phyloP scores from a whole-genome alignment of 83 land plant species.

The Picea abies region DNA sequence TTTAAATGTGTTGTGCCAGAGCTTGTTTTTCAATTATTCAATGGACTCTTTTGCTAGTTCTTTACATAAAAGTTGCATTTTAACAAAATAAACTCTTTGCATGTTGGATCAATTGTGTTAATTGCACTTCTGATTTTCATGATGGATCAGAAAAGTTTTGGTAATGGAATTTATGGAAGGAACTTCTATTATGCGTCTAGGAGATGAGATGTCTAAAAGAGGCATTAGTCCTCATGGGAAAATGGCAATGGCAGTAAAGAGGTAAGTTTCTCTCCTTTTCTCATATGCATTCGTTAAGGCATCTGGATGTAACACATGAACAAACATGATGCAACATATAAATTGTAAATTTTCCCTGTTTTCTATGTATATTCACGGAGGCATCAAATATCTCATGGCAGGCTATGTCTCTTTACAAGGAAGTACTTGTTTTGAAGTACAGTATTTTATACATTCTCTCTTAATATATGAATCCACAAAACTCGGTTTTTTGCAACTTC shows the following conservation, averaged over 20 bases:
- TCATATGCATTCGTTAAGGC: not conserved
- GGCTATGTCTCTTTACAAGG: not conserved
- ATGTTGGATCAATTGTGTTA: not conserved
- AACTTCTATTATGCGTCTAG: slow-evolving; percentile 79
- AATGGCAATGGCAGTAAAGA: slow-evolving; percentile 79
- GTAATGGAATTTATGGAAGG: slow-evolving; percentile 97
- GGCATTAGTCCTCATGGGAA: slow-evolving; percentile 85
- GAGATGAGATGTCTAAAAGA: slow-evolving; percentile 81
- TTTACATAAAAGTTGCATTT: not conserved
- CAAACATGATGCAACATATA: too few relatives aligned
- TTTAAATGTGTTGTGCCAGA: not conserved
- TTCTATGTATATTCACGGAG: not conserved
- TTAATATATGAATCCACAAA: not conserved
- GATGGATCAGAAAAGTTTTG: slow-evolving; percentile 71
- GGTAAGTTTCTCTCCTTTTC: slow-evolving; percentile 45
- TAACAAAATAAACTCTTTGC: not conserved
- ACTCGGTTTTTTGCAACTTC: not conserved
- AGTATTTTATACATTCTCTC: not conserved
- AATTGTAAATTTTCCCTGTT: too few relatives aligned
- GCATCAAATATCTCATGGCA: not conserved
- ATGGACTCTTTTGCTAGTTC: not conserved
- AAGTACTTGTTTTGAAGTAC: not conserved
- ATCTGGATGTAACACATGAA: too few relatives aligned
- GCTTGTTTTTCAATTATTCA: not conserved
- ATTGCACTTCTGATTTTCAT: not conserved